Evolutionary conservation across 2,329 filamentous ascomycete species (phyloP).

Genomic region (Calonectria henricotiae): DNA sequence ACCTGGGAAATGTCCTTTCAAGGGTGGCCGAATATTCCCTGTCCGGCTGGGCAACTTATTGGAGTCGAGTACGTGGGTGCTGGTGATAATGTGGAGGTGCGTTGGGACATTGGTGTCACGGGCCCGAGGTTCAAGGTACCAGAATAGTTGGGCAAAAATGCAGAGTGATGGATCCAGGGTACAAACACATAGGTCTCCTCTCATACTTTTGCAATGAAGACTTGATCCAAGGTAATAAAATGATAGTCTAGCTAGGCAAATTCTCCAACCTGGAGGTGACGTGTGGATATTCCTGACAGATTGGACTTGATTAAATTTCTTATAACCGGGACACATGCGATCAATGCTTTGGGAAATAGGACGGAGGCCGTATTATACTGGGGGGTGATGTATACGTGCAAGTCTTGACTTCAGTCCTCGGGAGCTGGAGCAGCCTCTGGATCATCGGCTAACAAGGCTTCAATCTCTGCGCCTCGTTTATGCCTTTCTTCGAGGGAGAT

Average conservation of each 20-base stretch:
- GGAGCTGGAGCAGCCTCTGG: conserved; percentile 10
- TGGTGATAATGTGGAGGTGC: conserved; percentile 27
- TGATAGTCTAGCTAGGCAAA: no score
- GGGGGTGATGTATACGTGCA: no score
- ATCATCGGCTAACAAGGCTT: conserved; percentile 6
- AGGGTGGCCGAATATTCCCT: conserved; percentile 34
- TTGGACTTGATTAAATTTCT: no score
- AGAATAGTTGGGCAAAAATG: neutral
- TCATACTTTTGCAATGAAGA: no score
- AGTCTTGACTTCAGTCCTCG: neutral
- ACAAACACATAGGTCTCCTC: no score
- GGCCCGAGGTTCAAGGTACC: conserved; percentile 31
- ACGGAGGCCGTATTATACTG: no score
- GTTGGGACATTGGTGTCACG: conserved; percentile 38
- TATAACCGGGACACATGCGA: no score
- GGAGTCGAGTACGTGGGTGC: conserved; percentile 30
- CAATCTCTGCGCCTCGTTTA: conserved; percentile 1
- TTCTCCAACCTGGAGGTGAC: no score
- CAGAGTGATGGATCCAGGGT: neutral
- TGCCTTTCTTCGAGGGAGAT: conserved; percentile 10
- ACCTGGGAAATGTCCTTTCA: conserved; percentile 18
- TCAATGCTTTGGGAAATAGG: no score
- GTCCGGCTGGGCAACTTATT: conserved; percentile 33
- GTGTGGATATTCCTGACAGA: no score
- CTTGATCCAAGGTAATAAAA: no score